phyloP scores from a whole-genome alignment of 2,329 filamentous ascomycete genomes.

The Eutypa lata region DNA sequence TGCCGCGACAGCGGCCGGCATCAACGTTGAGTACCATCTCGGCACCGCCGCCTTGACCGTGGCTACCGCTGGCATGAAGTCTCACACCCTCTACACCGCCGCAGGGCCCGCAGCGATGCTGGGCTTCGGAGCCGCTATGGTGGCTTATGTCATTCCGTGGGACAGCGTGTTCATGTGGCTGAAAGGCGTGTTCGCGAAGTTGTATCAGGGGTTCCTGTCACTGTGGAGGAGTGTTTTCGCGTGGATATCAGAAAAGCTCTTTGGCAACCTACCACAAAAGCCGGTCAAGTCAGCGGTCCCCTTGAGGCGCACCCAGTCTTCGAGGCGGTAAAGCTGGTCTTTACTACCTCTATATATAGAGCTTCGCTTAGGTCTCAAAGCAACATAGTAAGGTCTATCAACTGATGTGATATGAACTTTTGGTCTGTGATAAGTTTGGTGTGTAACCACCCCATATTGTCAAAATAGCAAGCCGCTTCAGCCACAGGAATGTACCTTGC shows the following conservation, averaged over 20 bases:
- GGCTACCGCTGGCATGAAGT: constrained; percentile 1
- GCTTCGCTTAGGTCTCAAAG: background rate
- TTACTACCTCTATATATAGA: background rate
- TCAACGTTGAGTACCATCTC: constrained; percentile 7
- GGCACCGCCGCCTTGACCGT: constrained; percentile 2
- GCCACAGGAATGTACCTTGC: no score
- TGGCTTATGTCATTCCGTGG: constrained; percentile 4
- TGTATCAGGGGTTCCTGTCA: constrained; percentile 3
- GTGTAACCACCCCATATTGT: no score
- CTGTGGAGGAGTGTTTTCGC: background rate
- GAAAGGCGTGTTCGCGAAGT: constrained; percentile 1
- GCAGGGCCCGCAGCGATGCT: constrained; percentile 3
- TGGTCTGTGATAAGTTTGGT: no score
- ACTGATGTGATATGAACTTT: no score
- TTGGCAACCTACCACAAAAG: background rate
- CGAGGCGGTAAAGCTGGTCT: background rate
- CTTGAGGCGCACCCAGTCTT: background rate
- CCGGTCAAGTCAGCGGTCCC: background rate
- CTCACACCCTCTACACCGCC: constrained; percentile 1
- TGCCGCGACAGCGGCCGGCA: constrained; percentile 3
- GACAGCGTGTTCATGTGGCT: constrained; percentile 7
- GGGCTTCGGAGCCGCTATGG: constrained; percentile 3
- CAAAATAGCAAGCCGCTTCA: no score
- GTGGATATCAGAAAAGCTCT: background rate
- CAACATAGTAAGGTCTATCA: no score